Conservation (phyloP, 208 protist species). For the Acanthamoeba lenticulata region DNA sequence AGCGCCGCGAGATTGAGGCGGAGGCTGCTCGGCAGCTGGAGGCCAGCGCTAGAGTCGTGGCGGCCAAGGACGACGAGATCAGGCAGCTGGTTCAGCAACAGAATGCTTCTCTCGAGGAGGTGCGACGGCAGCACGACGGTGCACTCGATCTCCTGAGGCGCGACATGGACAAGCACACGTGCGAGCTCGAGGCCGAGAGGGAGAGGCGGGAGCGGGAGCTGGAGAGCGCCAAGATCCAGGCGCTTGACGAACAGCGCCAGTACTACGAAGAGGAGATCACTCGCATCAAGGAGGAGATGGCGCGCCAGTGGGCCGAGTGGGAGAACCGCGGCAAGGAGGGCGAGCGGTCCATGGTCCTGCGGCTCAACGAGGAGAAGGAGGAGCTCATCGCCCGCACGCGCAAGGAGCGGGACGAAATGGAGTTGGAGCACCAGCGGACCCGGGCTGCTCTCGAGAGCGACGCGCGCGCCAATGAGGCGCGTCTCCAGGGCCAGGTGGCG, state of each 20-base stretch:
- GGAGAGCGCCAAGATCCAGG: not conserved
- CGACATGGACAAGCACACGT: not conserved
- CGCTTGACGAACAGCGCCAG: not conserved
- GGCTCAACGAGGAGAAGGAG: constrained; percentile 60
- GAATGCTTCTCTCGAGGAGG: not conserved
- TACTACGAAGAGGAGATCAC: constrained; percentile 42
- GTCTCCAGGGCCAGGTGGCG: not conserved
- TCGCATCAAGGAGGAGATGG: constrained; percentile 46
- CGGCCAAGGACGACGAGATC: not conserved
- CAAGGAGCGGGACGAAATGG: not conserved
- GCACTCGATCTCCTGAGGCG: not conserved
- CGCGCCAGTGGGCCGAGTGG: constrained; percentile 17
- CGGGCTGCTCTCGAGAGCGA: not conserved
- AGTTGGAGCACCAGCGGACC: not conserved
- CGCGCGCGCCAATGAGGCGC: not conserved
- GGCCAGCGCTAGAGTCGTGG: not conserved
- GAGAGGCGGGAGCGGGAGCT: not conserved
- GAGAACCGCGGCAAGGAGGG: not conserved
- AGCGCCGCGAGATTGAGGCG: not conserved
- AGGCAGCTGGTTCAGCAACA: not conserved
- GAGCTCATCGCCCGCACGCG: not conserved
- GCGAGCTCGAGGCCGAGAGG: not conserved
- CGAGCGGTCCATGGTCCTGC: not conserved
- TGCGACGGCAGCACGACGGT: not conserved
- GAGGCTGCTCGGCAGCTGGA: not conserved